Base-by-base conservation (phyloP, 257 asterid species). In the Ilex asprella region DNA sequence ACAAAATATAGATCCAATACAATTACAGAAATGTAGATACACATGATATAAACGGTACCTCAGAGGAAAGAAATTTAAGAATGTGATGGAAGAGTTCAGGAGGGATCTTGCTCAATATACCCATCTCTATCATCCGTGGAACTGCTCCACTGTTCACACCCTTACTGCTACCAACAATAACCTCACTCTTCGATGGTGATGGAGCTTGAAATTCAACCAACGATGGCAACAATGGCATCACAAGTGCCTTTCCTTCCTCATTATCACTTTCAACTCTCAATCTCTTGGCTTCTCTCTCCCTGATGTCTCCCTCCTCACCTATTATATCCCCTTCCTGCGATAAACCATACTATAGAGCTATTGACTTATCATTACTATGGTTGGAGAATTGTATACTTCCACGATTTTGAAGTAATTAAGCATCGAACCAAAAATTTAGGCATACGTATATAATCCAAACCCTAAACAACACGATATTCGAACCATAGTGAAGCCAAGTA, bases 31-130 rank as follows among this genome's bases (percentile, higher is more conserved):
- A 10, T 12, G 43, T 47, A 15, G 63, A 35, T 10, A 41, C 12
- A 31, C 29, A 66, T 5, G 30, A 57, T 2, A 52, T 6, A 59
- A 60, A 51, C 52, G 56, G 69, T 65, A 88, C 94, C 89, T 88
- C 91, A 3, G 94, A 76, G 71, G 96, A 83, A 67, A 88, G 94
- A 75, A 78, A 85, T 70, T 85, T 88, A 69, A 88, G 87, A 75
- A 88, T 85, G 78, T 84, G 78, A 59, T 75, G 82, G 71, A 83
- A 73, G 76, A 85, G 73, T 68, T 88, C 96, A 31, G 96, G 81
- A 68, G 96, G 96, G 31, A 88, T 70, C 60, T 75, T 84, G 76
- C 82, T 68, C 69, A 82, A 73, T 66, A 82, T 76, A 60, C 92
- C 94, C 0, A 79, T 75, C 16, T 78, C 86, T 39, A 88, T 79